Percentiles rank a stretch among this genome's conserved stretches.
phyloP scores from a whole-genome alignment of 139 green algal genomes.

The Closterium sp. region DNA sequence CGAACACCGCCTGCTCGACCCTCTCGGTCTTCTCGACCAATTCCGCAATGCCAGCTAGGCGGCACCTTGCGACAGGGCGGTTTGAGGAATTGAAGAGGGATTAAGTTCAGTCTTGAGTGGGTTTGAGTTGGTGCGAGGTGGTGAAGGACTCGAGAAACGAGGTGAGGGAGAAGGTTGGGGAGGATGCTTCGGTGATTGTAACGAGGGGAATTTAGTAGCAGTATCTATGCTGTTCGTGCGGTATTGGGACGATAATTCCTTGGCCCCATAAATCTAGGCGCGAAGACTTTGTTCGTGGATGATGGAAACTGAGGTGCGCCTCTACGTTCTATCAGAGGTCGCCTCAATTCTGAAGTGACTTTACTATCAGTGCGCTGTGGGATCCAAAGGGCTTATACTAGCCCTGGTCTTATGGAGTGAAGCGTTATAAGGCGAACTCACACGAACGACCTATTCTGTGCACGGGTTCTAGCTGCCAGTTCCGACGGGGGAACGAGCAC shows the following conservation, averaged over 20 bases:
- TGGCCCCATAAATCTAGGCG: too few relatives aligned
- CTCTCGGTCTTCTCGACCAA: background rate
- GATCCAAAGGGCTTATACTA: background rate
- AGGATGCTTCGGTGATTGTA: background rate
- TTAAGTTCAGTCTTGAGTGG: background rate
- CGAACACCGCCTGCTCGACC: background rate
- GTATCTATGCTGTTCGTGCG: background rate
- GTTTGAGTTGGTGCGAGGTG: background rate
- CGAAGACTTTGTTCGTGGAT: too few relatives aligned
- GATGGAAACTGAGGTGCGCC: too few relatives aligned
- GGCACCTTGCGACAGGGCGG: background rate
- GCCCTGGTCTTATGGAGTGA: background rate
- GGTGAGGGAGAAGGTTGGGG: background rate
- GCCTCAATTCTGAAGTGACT: background rate
- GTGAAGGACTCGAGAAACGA: background rate
- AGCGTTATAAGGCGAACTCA: background rate
- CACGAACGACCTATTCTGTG: background rate
- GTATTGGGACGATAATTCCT: background rate
- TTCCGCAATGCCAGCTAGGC: background rate
- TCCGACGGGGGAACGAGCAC: background rate
- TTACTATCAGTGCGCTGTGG: background rate
- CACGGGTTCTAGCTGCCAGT: background rate
- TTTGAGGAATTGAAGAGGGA: background rate
- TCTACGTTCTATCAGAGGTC: background rate
- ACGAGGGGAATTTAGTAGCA: background rate